Evolutionary conservation across 208 protist genomes (phyloP), one percentile per base, ranked within the genome.

Genomic region (Paratrypanosoma confusum): DNA sequence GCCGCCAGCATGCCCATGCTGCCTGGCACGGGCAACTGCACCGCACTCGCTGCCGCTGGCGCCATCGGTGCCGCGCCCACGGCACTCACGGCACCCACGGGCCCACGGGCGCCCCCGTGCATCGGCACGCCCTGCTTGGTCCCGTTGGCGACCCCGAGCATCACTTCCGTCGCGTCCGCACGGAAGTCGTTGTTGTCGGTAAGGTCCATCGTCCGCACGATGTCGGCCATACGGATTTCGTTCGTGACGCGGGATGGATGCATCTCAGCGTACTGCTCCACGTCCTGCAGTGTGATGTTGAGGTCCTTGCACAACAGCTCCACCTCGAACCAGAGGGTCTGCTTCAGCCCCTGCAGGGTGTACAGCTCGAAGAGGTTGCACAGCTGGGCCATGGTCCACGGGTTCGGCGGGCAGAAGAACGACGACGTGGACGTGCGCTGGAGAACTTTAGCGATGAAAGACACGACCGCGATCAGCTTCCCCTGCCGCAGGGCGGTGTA

Each of bases 321-420:
- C 17, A 95, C 71, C 71, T 99, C 97, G 65, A 99, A 99, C 49
- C 97, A 96, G 17, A 99, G 66, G 34, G 96, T 99, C 16, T 98
- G 64, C 39, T 96, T 96, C 7, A 99, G 72, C 45, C 97, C 77
- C 10, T 71, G 76, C 4, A 99, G 57, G 21, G 81, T 63, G 65
- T 99, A 97, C 50, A 99, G 78, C 64, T 99, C 97, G 26, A 81
- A 75, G 27, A 98, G 49, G 17, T 97, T 50, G 38, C 63, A 68
- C 27, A 98, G 44, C 32, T 97, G 77, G 24, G 81, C 87, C 90
- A 98, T 97, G 13, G 97, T 82, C 97, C 97, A 99, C 21, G 97
- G 97, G 72, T 99, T 99, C 17, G 95, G 96, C 24, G 80, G 86
- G 48, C 59, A 71, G 71, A 99, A 99, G 29, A 98, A 96, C 38